Evolutionary conservation across 352 stramenopile genomes (phyloP).

Genomic region (Thalassiosira delicatula): DNA sequence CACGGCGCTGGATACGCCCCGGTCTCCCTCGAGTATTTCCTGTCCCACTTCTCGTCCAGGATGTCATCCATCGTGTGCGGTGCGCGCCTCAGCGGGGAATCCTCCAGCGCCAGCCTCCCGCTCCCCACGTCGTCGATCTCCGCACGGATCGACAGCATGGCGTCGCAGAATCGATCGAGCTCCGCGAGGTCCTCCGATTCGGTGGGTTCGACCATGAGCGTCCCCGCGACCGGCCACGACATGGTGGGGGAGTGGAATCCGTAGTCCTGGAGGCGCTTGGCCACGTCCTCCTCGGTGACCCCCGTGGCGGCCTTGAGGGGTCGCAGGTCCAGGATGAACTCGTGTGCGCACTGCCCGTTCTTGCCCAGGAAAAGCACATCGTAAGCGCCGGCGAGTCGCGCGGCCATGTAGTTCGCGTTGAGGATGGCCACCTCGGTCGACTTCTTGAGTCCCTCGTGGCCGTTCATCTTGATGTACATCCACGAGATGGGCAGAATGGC

Average conservation of each 20-base stretch:
- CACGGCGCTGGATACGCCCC: slow-evolving; percentile 95
- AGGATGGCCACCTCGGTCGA: slow-evolving; percentile 94
- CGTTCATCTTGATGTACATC: slow-evolving; percentile 99
- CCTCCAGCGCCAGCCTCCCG: slow-evolving; percentile 89
- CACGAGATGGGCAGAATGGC: slow-evolving; percentile 98
- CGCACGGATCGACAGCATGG: slow-evolving; percentile 93
- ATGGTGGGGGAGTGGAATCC: slow-evolving; percentile 99
- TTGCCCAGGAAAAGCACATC: slow-evolving; percentile 94
- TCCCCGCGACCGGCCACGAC: slow-evolving; percentile 98
- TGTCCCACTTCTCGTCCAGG: slow-evolving; percentile 92
- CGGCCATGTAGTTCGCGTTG: slow-evolving; percentile 99
- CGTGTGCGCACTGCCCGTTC: slow-evolving; percentile 97
- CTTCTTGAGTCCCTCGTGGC: slow-evolving; percentile 92
- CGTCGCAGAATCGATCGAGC: slow-evolving; percentile 96
- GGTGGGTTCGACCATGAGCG: slow-evolving; percentile 99
- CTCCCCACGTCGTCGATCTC: slow-evolving; percentile 97
- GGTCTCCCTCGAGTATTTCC: slow-evolving; percentile 91
- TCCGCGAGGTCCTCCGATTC: slow-evolving; percentile 98
- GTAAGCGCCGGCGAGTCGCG: slow-evolving; percentile 92
- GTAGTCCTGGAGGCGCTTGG: slow-evolving; percentile 98
- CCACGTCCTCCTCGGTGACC: slow-evolving; percentile 97
- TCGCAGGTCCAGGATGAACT: slow-evolving; percentile 99
- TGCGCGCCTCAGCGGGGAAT: slow-evolving; percentile 95
- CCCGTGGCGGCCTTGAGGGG: slow-evolving; percentile 93
- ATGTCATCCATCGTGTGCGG: slow-evolving; percentile 96